Base-by-base conservation (phyloP, 129 eudicot genomes). In the Solidago caesia region DNA sequence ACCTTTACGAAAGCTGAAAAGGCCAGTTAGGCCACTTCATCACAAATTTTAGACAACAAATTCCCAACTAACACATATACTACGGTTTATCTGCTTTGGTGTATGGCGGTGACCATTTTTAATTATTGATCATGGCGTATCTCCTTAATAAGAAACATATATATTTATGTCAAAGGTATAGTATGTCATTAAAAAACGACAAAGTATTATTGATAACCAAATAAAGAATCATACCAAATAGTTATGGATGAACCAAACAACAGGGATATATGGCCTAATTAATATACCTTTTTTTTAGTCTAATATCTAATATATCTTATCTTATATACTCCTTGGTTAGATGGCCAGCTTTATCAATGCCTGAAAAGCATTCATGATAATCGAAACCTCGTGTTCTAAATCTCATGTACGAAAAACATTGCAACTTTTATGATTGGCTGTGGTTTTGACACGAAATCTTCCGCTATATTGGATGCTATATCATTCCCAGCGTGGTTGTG, bases 21-120 rank as follows among this genome's bases (percentile, higher is more conserved):
- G 13, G 81, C 70, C 75, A 68, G 16, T 77, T 68, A 29, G 13
- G 81, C 70, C 75, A 68, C 39, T 77, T 68, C 48, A 77, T 58
- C 81, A 33, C 39, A 47, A 77, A 57, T 68, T 39, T 25, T 75
- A 75, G 75, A 60, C 75, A 46, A 58, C 52, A 77, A 58, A 64
- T 77, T 77, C 61, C 52, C 69, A 59, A 58, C 75, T 68, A 68
- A 57, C 68, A 45, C 46, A 66, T 55, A 58, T 26, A 33, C 39
- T 33, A 33, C 39, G 39, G 52, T 53, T 25, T 73, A 55, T 42
- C 41, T 21, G 53, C 14, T 73, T 53, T 59, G 55, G 57, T 68
- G 52, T 68, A 57, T 56, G 49, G 1, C 49, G 57, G 39, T 51
- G 67, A 25, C 21, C 29, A 7, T 55, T 43, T 13, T 67, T 25